Conservation (phyloP, 495 filamentous ascomycete species). For the Copromyces sp. region DNA sequence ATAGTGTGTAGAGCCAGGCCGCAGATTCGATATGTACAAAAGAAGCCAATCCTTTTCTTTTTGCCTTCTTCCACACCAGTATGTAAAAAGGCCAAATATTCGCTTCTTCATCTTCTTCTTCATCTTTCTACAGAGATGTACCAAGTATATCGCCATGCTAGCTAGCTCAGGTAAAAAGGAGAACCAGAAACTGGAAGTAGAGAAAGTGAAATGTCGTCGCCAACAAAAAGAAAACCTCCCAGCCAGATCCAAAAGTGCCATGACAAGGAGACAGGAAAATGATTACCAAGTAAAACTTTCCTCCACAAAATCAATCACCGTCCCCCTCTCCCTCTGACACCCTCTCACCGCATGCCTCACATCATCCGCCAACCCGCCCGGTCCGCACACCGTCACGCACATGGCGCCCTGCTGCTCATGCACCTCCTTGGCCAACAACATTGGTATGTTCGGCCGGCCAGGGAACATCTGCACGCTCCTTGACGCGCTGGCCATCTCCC, state of each 20-base stretch:
- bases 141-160: not conserved
- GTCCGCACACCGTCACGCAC: slow-evolving; percentile 84
- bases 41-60: not conserved
- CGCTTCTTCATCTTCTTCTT: not conserved
- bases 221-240: not conserved
- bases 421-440: slow-evolving; percentile 66
- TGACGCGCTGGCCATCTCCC: slow-evolving; percentile 59
- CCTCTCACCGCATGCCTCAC: slow-evolving; percentile 63
- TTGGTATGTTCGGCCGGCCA: slow-evolving; percentile 70
- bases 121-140: not conserved
- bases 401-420: slow-evolving; percentile 72
- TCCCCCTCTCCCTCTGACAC: slow-evolving; percentile 45
- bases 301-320: slow-evolving; percentile 69
- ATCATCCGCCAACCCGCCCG: slow-evolving; percentile 73
- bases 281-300: slow-evolving; percentile 81
- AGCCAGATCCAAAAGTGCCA: not conserved
- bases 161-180: not conserved
- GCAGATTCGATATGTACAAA: not conserved
- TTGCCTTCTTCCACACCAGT: not conserved
- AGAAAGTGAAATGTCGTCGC: not conserved
- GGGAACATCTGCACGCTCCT: slow-evolving; percentile 83
- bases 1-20: not conserved
- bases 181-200: not conserved
- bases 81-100: not conserved
- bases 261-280: not conserved